phyloP scores from a whole-genome alignment of 1,284 basidiomycete species.

The Ceraceosorus guamensis region DNA sequence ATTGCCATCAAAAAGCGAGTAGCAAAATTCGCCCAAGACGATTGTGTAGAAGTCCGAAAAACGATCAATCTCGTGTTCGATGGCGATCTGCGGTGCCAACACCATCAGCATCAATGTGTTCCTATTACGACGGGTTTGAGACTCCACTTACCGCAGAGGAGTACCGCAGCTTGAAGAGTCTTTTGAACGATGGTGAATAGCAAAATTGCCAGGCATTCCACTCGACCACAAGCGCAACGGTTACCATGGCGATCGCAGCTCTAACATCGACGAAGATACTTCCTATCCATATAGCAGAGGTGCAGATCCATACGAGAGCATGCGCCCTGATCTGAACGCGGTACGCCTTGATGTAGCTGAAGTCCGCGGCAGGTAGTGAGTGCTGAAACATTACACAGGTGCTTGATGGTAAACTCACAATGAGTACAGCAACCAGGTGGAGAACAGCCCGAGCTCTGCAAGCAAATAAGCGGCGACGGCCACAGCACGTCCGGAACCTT shows the following conservation, averaged over 20 bases:
- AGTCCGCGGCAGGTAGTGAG: no score
- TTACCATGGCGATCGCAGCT: constrained; percentile 27
- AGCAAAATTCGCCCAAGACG: constrained; percentile 19
- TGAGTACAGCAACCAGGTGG: constrained; percentile 17
- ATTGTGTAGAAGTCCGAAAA: constrained; percentile 38
- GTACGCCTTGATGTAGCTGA: constrained; percentile 36
- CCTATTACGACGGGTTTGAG: no score
- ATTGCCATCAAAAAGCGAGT: constrained; percentile 13
- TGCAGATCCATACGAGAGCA: constrained; percentile 15
- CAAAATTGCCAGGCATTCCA: constrained; percentile 27
- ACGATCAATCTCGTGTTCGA: constrained; percentile 40
- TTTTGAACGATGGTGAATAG: constrained; percentile 31
- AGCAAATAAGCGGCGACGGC: constrained; percentile 31
- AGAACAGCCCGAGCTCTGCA: constrained; percentile 22
- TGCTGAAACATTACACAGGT: no score
- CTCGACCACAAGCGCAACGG: constrained; percentile 24
- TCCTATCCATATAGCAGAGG: constrained; percentile 25
- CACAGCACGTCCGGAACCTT: constrained; percentile 23
- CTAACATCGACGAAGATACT: constrained; percentile 23
- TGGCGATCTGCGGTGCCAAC: constrained; percentile 30
- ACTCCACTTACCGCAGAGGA: no score
- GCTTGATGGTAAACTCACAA: no score
- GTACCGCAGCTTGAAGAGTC: constrained; percentile 24
- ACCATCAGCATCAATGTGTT: no score
- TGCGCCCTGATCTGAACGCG: constrained; percentile 31